phyloP scores from a whole-genome alignment of 2,329 filamentous ascomycete species.

The Ascochyta pisi region DNA sequence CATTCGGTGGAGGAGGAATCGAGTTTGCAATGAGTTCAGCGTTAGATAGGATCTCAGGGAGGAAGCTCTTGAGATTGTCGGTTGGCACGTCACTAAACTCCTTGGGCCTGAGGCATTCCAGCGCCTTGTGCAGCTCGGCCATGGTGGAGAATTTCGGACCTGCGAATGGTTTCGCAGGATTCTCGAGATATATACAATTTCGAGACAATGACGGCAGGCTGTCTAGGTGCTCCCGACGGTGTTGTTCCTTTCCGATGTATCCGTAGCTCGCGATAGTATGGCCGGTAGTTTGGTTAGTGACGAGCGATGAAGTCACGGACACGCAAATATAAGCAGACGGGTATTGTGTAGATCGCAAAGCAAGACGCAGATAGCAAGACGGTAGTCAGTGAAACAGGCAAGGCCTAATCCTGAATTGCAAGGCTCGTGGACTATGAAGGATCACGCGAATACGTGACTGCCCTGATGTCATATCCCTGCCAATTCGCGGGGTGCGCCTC shows the following conservation, averaged over 20 bases:
- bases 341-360: neutral
- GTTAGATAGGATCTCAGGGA: slow-evolving; percentile 55
- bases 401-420: neutral
- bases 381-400: neutral
- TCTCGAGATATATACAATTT: neutral
- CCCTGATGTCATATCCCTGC: slow-evolving; percentile 16
- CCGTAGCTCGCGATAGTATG: slow-evolving; percentile 3
- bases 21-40: slow-evolving; percentile 78
- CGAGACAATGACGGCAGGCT: slow-evolving; percentile 1
- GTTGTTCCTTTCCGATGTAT: slow-evolving; percentile 10
- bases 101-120: slow-evolving; percentile 53
- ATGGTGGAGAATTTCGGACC: slow-evolving; percentile 24
- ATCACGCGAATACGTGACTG: slow-evolving; percentile 6
- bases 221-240: neutral
- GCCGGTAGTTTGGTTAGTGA: neutral
- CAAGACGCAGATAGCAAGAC: neutral
- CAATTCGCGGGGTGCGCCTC: slow-evolving; percentile 10
- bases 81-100: slow-evolving; percentile 55
- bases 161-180: neutral
- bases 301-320: slow-evolving; percentile 14
- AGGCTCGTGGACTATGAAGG: slow-evolving; percentile 6
- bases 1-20: slow-evolving; percentile 66
- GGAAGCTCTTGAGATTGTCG: slow-evolving; percentile 50
- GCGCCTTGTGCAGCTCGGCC: slow-evolving; percentile 54
- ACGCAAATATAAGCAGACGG: neutral